Percentiles rank a stretch among this genome's conserved stretches.
Conservation (phyloP, 2,329 filamentous ascomycete genomes). For the Magnaporthiopsis incrustans region DNA sequence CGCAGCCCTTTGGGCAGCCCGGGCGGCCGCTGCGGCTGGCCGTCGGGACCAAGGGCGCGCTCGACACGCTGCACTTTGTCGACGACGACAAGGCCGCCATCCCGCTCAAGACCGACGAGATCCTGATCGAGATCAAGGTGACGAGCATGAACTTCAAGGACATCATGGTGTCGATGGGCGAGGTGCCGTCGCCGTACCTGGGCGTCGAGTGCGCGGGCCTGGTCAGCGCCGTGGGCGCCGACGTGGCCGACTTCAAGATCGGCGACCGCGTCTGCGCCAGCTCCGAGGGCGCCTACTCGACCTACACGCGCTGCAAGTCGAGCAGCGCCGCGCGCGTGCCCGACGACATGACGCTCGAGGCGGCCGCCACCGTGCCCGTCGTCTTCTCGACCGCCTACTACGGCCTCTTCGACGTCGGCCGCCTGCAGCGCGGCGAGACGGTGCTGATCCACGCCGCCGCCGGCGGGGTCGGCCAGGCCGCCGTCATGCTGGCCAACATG, state of each 20-base stretch:
- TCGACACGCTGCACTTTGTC: conserved; percentile 19
- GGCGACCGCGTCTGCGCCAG: conserved; percentile 24
- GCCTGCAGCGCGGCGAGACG: conserved; percentile 14
- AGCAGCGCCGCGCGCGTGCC: conserved; percentile 16
- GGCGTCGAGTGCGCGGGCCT: conserved; percentile 17
- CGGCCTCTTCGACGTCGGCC: conserved; percentile 17
- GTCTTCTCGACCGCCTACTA: conserved; percentile 20
- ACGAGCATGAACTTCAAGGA: conserved; percentile 26
- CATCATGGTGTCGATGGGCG: conserved; percentile 21
- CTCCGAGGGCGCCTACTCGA: conserved; percentile 9
- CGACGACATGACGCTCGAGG: conserved; percentile 14
- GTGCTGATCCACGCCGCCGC: conserved; percentile 17
- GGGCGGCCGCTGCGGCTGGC: conserved; percentile 14
- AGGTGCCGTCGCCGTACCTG: conserved; percentile 10
- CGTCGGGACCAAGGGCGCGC: conserved; percentile 15
- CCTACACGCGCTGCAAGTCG: conserved; percentile 8
- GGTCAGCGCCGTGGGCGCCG: conserved; percentile 10
- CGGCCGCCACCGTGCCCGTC: conserved; percentile 19
- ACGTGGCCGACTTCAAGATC: conserved; percentile 12
- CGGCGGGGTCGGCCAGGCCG: conserved; percentile 15
- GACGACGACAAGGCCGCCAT: conserved; percentile 10
- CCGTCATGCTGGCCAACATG: conserved; percentile 12
- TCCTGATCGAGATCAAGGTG: conserved; percentile 19
- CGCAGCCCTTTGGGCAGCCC: conserved; percentile 11
- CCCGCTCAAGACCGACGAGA: conserved; percentile 11